phyloP scores from a whole-genome alignment of 495 filamentous ascomycete species.

The Wilcoxina mikolae region DNA sequence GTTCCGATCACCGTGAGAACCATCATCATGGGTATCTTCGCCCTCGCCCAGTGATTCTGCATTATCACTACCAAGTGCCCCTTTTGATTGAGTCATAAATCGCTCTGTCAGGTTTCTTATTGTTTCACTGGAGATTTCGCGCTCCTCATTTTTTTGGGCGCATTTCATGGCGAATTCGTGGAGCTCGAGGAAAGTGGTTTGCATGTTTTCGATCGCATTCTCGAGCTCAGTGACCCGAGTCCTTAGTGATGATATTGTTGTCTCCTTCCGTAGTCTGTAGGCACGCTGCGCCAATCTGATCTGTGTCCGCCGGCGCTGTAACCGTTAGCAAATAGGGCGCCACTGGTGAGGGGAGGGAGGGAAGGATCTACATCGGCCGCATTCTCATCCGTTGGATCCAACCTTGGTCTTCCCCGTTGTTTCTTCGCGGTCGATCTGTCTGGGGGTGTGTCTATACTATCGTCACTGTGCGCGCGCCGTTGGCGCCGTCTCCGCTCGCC shows the following conservation, averaged over 20 bases:
- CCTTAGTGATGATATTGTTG: constrained; percentile 58
- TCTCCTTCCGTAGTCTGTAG: constrained; percentile 73
- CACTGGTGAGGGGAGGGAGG: neutral
- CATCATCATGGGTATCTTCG: constrained; percentile 28
- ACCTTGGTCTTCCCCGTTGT: constrained; percentile 49
- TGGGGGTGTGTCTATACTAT: neutral
- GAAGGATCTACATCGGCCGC: constrained; percentile 29
- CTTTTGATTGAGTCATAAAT: constrained; percentile 35
- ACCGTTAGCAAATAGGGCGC: constrained; percentile 11
- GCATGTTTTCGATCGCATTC: constrained; percentile 56
- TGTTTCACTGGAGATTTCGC: constrained; percentile 26
- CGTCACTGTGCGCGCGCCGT: neutral
- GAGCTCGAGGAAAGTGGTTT: constrained; percentile 53
- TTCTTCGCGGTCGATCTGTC: constrained; percentile 26
- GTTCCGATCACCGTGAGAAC: constrained; percentile 22
- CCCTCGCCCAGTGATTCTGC: constrained; percentile 24
- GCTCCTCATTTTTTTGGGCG: constrained; percentile 30
- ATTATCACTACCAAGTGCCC: constrained; percentile 31
- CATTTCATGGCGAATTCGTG: constrained; percentile 44
- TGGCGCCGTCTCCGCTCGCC: neutral
- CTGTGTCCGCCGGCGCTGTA: constrained; percentile 68
- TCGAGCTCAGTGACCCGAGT: constrained; percentile 50
- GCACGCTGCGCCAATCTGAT: constrained; percentile 74
- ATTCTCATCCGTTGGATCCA: constrained; percentile 55
- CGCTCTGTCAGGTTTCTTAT: constrained; percentile 32